Conservation (phyloP, 2,329 filamentous ascomycete genomes). For the Cladophialophora carrionii region DNA sequence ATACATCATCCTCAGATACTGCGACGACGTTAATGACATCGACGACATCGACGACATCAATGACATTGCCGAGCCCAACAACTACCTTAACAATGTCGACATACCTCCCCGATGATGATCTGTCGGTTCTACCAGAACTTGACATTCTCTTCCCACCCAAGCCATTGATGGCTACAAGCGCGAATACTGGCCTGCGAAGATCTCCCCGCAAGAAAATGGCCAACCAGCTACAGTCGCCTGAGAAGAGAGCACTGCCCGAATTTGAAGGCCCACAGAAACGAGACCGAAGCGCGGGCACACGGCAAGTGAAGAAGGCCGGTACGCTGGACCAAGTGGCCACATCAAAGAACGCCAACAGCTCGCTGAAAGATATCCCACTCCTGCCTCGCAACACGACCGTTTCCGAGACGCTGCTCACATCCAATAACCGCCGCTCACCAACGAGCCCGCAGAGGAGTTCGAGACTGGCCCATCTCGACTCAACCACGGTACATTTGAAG, state of each 20-base stretch:
- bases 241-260: slow-evolving; percentile 8
- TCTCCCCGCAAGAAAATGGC: slow-evolving; percentile 34
- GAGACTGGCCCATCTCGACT: slow-evolving; percentile 43
- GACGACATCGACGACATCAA: neutral
- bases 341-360: neutral
- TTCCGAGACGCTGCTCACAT: slow-evolving; percentile 12
- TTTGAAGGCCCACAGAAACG: slow-evolving; percentile 3
- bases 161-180: slow-evolving; percentile 28
- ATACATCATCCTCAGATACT: neutral
- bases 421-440: slow-evolving; percentile 27
- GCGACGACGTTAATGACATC: neutral
- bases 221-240: neutral
- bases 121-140: slow-evolving; percentile 30
- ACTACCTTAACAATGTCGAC: slow-evolving; percentile 20
- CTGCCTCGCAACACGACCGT: slow-evolving; percentile 16
- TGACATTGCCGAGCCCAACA: neutral
- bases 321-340: neutral
- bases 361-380: slow-evolving; percentile 11
- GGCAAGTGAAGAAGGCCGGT: neutral
- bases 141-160: slow-evolving; percentile 29
- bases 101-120: slow-evolving; percentile 34
- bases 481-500: slow-evolving; percentile 42
- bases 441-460: slow-evolving; percentile 37
- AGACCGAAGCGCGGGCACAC: neutral
- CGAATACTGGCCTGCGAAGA: slow-evolving; percentile 25